A percentile compares a stretch with the other conserved stretches of the same genome.
Conservation (phyloP, 148 eudicot genomes). For the Arctostaphylos glauca region DNA sequence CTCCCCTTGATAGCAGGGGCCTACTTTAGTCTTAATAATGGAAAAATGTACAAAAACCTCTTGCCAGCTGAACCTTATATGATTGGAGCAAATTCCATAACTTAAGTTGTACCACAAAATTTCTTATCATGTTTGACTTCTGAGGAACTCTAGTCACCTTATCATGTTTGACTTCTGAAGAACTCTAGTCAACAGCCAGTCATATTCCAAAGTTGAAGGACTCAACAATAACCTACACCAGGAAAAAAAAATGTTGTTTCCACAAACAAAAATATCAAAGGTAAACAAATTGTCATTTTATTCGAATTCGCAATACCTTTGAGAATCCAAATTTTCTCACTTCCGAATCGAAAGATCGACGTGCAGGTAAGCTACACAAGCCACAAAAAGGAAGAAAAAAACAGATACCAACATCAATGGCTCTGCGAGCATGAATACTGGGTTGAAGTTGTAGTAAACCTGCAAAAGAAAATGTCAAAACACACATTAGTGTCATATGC, state of each 20-base stretch:
- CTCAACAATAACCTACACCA: background rate
- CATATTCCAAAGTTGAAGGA: conserved; percentile 4
- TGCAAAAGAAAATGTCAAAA: conserved; percentile 33
- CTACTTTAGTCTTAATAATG: background rate
- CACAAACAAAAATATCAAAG: background rate
- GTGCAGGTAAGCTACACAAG: conserved; percentile 72
- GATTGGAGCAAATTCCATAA: background rate
- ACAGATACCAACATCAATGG: conserved; percentile 82
- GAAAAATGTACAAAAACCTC: conserved; percentile 6
- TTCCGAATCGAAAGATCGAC: conserved; percentile 73
- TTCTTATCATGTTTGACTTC: background rate
- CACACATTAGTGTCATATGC: background rate
- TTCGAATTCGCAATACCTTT: conserved; percentile 12
- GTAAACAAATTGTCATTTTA: background rate
- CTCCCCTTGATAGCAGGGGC: background rate
- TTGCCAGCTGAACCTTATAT: background rate
- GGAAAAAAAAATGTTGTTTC: background rate
- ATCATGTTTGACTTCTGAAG: background rate
- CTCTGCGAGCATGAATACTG: conserved; percentile 88
- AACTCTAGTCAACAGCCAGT: background rate
- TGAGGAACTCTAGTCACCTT: background rate
- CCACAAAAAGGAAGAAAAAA: conserved; percentile 70
- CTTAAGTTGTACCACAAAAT: background rate
- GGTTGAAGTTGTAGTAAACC: conserved; percentile 88
- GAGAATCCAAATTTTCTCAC: conserved; percentile 27